phyloP scores from a whole-genome alignment of 2,329 filamentous ascomycete genomes.

The Ceratocystis destructans region DNA sequence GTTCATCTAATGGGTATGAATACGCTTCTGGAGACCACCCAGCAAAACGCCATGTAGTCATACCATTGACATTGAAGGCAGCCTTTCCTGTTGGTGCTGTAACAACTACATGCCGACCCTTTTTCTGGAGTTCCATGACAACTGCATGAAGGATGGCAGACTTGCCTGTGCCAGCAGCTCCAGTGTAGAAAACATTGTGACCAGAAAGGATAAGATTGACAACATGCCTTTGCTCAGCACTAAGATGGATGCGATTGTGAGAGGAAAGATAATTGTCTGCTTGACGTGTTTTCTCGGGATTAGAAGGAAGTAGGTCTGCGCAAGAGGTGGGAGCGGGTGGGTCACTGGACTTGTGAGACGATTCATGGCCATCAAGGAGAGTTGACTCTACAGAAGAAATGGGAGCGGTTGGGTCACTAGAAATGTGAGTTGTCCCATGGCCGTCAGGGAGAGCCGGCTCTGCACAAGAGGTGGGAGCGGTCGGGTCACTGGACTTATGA shows the following conservation, averaged over 20 bases:
- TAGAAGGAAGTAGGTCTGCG: not conserved
- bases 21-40: not conserved
- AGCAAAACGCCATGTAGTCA: not conserved
- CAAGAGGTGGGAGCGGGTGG: not conserved
- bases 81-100: not conserved
- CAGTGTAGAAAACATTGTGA: not conserved
- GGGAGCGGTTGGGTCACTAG: too few species aligned
- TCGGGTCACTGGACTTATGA: too few species aligned
- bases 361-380: too few species aligned
- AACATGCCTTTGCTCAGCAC: too few species aligned
- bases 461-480: too few species aligned
- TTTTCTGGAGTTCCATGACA: not conserved
- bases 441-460: too few species aligned
- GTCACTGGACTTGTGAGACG: too few species aligned
- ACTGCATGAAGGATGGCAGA: not conserved
- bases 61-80: not conserved
- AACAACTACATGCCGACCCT: not conserved
- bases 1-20: not conserved
- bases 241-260: not conserved
- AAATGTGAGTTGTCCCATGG: too few species aligned
- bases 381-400: too few species aligned
- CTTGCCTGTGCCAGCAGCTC: not conserved
- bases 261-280: too few species aligned
- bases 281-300: too few species aligned
- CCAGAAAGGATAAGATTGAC: not conserved